These are phyloP conservation scores for Pyropia yezoensis DNA, from an alignment of 23 red algal species.

Conservation along the genomic window DNA sequence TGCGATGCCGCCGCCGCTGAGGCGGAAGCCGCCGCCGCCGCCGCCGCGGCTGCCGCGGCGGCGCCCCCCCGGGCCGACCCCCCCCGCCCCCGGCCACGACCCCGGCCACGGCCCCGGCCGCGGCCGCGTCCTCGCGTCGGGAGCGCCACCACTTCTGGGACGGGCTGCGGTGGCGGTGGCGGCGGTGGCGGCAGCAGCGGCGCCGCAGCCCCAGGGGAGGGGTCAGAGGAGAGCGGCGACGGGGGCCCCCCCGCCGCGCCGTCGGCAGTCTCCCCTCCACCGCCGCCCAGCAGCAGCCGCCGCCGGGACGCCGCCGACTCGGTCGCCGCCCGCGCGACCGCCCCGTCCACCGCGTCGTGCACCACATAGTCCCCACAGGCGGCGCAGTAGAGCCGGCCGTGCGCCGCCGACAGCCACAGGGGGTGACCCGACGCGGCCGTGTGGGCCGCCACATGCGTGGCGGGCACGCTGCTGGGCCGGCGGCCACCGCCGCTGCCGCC, in stretches of 20 bases:
- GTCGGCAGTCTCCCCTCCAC: conserved; percentile 12
- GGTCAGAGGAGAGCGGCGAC: conserved; percentile 26
- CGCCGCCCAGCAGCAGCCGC: conserved; percentile 21
- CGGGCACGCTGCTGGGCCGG: neutral
- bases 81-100: too few relatives aligned
- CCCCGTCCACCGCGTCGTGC: conserved; percentile 20
- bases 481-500: neutral
- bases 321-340: conserved; percentile 15
- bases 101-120: too few relatives aligned
- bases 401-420: conserved; percentile 38
- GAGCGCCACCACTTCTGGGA: too few relatives aligned
- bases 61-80: too few relatives aligned
- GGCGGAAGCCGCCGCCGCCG: too few relatives aligned
- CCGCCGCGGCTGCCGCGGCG: too few relatives aligned
- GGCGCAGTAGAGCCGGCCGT: conserved; percentile 36
- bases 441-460: conserved; percentile 31
- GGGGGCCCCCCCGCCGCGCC: conserved; percentile 28
- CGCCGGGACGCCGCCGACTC: conserved; percentile 29
- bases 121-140: too few relatives aligned
- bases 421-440: conserved; percentile 10
- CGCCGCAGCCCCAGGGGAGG: conserved; percentile 12
- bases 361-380: conserved; percentile 18
- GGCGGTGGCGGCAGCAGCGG: conserved; percentile 3
- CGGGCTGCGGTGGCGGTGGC: conserved; percentile 8
- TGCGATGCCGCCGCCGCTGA: too few relatives aligned